A percentile compares a stretch with the other conserved stretches of the same genome.
Evolutionary conservation across 2,329 filamentous ascomycete species (phyloP).

Genomic region (Xylariaceae sp.): DNA sequence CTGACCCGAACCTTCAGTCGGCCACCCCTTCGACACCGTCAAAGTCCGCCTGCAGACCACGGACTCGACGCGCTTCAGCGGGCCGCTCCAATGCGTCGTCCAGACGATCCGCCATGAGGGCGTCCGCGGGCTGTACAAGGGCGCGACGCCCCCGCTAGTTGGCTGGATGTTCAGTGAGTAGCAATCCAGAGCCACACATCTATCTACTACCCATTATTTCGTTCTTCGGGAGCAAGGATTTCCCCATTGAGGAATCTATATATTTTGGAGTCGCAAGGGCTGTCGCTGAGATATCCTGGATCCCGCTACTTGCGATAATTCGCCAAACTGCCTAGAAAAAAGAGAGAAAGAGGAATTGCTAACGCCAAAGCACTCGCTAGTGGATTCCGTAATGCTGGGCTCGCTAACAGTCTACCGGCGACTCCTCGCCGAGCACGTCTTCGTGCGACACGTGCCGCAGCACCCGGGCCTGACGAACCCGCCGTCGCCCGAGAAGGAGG

Average conservation of each 20-base stretch:
- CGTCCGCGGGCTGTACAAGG: conserved; percentile 86
- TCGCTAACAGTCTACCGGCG: conserved; percentile 89
- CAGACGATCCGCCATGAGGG: conserved; percentile 88
- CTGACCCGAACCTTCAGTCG: conserved; percentile 45
- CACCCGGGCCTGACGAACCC: conserved; percentile 38
- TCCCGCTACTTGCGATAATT: no score
- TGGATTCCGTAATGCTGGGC: conserved; percentile 91
- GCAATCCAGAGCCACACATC: no score
- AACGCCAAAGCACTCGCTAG: no score
- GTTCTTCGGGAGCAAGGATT: no score
- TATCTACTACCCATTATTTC: no score
- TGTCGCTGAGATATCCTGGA: no score
- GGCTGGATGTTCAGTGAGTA: conserved; percentile 99
- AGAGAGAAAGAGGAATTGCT: no score
- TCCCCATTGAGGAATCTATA: no score
- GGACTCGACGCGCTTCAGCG: conserved; percentile 73
- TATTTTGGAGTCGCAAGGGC: no score
- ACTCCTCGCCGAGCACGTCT: conserved; percentile 78
- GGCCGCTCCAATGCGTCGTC: conserved; percentile 81
- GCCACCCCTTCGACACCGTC: conserved; percentile 88
- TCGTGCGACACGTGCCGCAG: conserved; percentile 55
- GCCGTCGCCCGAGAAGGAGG: conserved; percentile 38
- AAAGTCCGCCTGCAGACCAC: conserved; percentile 96
- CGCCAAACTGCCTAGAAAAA: no score
- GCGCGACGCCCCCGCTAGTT: conserved; percentile 85